Percentiles rank a stretch among this genome's conserved stretches.
These are phyloP conservation scores for Podospora australis DNA, from an alignment of 495 filamentous ascomycete species.

Conservation along the genomic window DNA sequence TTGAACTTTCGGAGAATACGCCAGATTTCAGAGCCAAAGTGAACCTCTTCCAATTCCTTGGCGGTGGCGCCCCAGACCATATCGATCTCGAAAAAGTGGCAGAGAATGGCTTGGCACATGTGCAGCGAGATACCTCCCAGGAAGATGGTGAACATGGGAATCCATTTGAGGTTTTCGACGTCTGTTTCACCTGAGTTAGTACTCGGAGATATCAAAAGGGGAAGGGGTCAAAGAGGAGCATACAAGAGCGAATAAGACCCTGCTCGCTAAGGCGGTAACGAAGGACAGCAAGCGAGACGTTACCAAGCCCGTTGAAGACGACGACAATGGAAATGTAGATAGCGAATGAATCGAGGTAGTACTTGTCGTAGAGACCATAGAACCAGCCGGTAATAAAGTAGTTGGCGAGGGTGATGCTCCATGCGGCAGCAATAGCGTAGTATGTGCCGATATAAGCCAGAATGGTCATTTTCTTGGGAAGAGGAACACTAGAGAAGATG, in stretches of 20 bases:
- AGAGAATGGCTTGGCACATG: slow-evolving; percentile 57
- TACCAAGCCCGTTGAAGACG: slow-evolving; percentile 62
- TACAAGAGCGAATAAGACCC: slow-evolving; percentile 45
- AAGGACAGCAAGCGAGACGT: slow-evolving; percentile 58
- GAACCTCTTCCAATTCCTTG: slow-evolving; percentile 65
- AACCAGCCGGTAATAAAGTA: slow-evolving; percentile 75
- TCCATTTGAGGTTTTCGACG: slow-evolving; percentile 65
- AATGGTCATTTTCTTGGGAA: slow-evolving; percentile 74
- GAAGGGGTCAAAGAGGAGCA: neutral
- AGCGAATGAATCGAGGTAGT: slow-evolving; percentile 69
- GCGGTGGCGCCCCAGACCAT: slow-evolving; percentile 67
- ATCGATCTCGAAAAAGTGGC: slow-evolving; percentile 66
- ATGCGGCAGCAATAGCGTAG: slow-evolving; percentile 73
- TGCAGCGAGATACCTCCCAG: slow-evolving; percentile 65
- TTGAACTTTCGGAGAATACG: slow-evolving; percentile 47
- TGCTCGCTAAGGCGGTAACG: slow-evolving; percentile 58
- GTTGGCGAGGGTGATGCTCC: slow-evolving; percentile 70
- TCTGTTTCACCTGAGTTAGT: neutral
- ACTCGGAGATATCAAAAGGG: neutral
- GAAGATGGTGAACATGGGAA: slow-evolving; percentile 61
- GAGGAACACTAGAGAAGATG: slow-evolving; percentile 62
- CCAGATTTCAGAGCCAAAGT: slow-evolving; percentile 68
- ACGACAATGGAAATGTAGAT: slow-evolving; percentile 58
- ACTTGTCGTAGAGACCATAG: slow-evolving; percentile 65
- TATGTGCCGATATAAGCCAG: slow-evolving; percentile 84